Evolutionary conservation across 2,329 filamentous ascomycete genomes (phyloP), one percentile per base, ranked within the genome.

Genomic region (Nemania abortiva): DNA sequence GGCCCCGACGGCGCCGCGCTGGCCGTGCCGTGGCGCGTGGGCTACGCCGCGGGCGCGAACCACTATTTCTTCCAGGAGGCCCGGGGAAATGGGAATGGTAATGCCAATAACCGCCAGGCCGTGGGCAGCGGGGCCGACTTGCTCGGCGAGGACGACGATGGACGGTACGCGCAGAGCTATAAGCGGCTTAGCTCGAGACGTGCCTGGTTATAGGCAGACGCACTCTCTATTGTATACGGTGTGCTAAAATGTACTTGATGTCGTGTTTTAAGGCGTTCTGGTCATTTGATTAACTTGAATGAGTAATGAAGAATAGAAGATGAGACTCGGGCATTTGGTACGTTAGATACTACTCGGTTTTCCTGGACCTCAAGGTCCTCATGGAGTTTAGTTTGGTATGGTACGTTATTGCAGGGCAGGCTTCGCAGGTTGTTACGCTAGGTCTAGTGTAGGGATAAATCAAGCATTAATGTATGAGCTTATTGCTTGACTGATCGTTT

Each of bases 41-140:
- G 63, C 10, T 78, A 77, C 52, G 70, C 69, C 5, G 60, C 72
- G 7, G 68, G 63, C 9, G 65, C 72, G 10, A 78, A 77, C 63
- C 77, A 78, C 34, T 78, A 78, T 29, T 78, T 72, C 72, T 75
- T 78, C 69, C 73, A 78, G 63, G 73, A 76, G 27, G 49, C 11
- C 1, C 20, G 7, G 27, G 31, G 31, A 4, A 34, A 34, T 9
- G 31, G 31, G 5, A 34, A 34, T 9, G 31, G 31, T 9, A 34
- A 34, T n/a, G n/a, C n/a, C 31, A 9, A 9, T 34, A 34, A 34
- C 9, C 31, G 4, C 31, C 31, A 34, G 31, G 9, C 31, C 31
- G 9, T 34, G 31, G 31, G 31, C 27, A 63, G 58, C 55, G 65
- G 63, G 1, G 56, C 57, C 13, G 56, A 66, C 20, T 5, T 72